Percentiles rank a stretch among this genome's conserved stretches.
These are phyloP conservation scores for Cyberlindnera maclurae DNA, from an alignment of 805 yeast genomes.

Conservation along the genomic window DNA sequence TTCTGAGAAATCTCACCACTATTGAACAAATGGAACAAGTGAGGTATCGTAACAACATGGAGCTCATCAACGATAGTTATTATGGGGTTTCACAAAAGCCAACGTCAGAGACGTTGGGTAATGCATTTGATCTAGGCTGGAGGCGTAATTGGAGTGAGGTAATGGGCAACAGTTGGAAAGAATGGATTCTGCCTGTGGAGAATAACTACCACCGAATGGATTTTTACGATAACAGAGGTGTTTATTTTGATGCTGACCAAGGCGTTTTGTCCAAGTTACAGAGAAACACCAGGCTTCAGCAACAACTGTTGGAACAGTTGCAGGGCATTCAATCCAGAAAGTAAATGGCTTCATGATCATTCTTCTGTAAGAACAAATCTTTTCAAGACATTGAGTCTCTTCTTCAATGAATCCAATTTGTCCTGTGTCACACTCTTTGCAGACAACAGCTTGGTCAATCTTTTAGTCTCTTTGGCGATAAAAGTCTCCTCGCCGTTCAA, in stretches of 20 bases:
- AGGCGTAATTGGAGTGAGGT: conserved; percentile 54
- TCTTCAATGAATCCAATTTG: conserved; percentile 42
- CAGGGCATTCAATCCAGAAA: conserved; percentile 3
- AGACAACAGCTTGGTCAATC: conserved; percentile 36
- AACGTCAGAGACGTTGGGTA: conserved; percentile 41
- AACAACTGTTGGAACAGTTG: conserved; percentile 9
- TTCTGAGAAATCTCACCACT: conserved; percentile 66
- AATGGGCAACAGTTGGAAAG: conserved; percentile 61
- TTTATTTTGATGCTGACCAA: conserved; percentile 44
- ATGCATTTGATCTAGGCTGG: conserved; percentile 71
- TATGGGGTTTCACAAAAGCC: conserved; percentile 37
- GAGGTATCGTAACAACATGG: conserved; percentile 36
- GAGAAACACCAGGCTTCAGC: conserved; percentile 37
- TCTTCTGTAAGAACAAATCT: conserved; percentile 11
- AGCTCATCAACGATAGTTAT: conserved; percentile 27
- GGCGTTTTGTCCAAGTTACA: conserved; percentile 33
- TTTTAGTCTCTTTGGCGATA: conserved; percentile 33
- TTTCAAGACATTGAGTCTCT: conserved; percentile 42
- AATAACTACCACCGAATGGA: conserved; percentile 23
- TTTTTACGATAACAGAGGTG: conserved; percentile 35
- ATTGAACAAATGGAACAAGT: conserved; percentile 62
- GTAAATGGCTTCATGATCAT: no score
- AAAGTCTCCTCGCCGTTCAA: conserved; percentile 37
- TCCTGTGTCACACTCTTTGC: conserved; percentile 29
- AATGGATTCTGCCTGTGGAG: conserved; percentile 66